A percentile compares a stretch with the other conserved stretches of the same genome.
Conservation (phyloP, 176 grass and related monocot species). For the Carex myosuroides region DNA sequence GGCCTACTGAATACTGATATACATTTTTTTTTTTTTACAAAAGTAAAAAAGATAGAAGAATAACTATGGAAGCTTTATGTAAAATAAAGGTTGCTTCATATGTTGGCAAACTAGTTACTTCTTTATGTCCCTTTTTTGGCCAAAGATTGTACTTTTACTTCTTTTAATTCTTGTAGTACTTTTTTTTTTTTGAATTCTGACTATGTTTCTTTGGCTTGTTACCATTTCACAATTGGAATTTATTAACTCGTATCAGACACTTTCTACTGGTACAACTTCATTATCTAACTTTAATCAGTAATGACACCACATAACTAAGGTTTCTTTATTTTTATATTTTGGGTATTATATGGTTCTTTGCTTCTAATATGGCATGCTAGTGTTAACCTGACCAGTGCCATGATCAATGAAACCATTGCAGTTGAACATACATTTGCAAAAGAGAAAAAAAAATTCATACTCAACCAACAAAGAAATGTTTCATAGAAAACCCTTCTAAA, state of each 20-base stretch:
- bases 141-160: neutral
- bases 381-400: neutral
- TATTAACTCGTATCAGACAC: neutral
- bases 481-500: neutral
- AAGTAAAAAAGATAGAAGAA: neutral
- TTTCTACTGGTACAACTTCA: neutral
- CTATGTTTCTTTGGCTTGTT: neutral
- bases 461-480: neutral
- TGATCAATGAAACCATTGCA: neutral
- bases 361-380: neutral
- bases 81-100: constrained; percentile 5
- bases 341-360: neutral
- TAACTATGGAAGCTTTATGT: neutral
- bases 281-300: neutral
- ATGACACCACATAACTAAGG: neutral
- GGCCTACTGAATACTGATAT: no score
- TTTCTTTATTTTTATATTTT: neutral
- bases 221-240: neutral
- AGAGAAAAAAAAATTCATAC: neutral
- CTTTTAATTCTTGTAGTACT: neutral
- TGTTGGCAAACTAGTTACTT: neutral
- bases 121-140: neutral
- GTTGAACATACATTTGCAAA: neutral
- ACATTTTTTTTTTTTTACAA: no score
- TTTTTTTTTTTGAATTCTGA: neutral